These are phyloP conservation scores for Kodamaea plutei DNA, from an alignment of 1,139 yeast genomes.

Conservation along the genomic window DNA sequence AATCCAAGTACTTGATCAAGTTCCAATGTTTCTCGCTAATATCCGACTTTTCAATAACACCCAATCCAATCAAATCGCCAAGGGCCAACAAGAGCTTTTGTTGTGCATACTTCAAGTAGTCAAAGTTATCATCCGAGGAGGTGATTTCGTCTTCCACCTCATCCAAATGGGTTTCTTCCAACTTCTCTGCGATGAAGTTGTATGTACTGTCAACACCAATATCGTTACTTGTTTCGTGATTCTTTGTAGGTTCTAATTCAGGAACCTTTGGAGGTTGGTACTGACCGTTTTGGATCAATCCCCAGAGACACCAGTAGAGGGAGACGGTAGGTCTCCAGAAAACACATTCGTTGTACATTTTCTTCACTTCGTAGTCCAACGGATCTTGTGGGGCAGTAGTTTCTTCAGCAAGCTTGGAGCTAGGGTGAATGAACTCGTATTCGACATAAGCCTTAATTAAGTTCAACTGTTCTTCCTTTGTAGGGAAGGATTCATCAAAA, in stretches of 20 bases:
- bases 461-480: constrained; percentile 61
- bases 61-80: constrained; percentile 69
- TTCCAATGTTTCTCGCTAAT: constrained; percentile 22
- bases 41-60: constrained; percentile 41
- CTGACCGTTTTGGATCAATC: constrained; percentile 70
- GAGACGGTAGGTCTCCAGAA: constrained; percentile 82
- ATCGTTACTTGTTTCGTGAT: constrained; percentile 9
- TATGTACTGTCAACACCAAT: constrained; percentile 40
- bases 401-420: constrained; percentile 16
- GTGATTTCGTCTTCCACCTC: constrained; percentile 34
- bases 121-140: constrained; percentile 66
- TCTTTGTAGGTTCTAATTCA: not conserved
- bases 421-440: constrained; percentile 42
- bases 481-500: constrained; percentile 59
- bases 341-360: constrained; percentile 59
- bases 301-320: constrained; percentile 89
- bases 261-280: constrained; percentile 14
- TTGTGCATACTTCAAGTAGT: constrained; percentile 68
- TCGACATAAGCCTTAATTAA: constrained; percentile 71
- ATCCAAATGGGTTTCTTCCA: constrained; percentile 27
- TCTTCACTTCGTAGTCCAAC: constrained; percentile 50
- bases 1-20: constrained; percentile 40
- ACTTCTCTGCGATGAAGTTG: constrained; percentile 31
- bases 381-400: constrained; percentile 20
- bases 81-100: constrained; percentile 71